Conservation (phyloP, 805 yeast species). For the Saturnispora galanensis region DNA sequence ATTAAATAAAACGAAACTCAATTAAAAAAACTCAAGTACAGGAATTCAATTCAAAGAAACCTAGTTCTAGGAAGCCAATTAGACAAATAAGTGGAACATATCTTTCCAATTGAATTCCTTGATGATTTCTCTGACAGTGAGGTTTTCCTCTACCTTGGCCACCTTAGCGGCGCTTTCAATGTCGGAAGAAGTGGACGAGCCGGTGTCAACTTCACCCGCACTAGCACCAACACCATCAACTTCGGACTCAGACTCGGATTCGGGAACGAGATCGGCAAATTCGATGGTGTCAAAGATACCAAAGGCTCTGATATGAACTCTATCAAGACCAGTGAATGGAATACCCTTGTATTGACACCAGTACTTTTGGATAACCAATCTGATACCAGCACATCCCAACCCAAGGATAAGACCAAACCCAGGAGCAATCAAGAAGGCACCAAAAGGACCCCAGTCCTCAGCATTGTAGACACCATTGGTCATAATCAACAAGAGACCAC, state of each 20-base stretch:
- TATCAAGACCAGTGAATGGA: conserved; percentile 38
- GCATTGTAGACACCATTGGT: conserved; percentile 70
- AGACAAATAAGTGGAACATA: conserved; percentile 12
- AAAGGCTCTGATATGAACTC: conserved; percentile 17
- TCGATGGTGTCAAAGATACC: conserved; percentile 12
- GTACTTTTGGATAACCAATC: conserved; percentile 31
- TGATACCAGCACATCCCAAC: conserved; percentile 36
- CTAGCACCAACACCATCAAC: conserved; percentile 5
- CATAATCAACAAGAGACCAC: conserved; percentile 64
- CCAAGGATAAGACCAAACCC: conserved; percentile 63
- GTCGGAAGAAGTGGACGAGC: background rate
- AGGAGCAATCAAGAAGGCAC: conserved; percentile 89
- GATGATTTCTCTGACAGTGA: conserved; percentile 9
- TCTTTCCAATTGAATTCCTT: conserved; percentile 9
- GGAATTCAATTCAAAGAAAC: background rate
- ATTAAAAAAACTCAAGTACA: background rate
- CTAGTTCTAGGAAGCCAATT: background rate
- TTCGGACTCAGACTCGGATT: conserved; percentile 5
- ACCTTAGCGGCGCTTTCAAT: background rate
- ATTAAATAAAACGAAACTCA: background rate
- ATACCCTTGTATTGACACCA: conserved; percentile 28
- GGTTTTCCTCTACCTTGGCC: conserved; percentile 1
- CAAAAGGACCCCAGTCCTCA: conserved; percentile 89
- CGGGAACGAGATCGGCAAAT: conserved; percentile 10
- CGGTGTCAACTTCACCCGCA: conserved; percentile 8